phyloP scores from a whole-genome alignment of 2,329 filamentous ascomycete genomes.

The Elsinoe australis region DNA sequence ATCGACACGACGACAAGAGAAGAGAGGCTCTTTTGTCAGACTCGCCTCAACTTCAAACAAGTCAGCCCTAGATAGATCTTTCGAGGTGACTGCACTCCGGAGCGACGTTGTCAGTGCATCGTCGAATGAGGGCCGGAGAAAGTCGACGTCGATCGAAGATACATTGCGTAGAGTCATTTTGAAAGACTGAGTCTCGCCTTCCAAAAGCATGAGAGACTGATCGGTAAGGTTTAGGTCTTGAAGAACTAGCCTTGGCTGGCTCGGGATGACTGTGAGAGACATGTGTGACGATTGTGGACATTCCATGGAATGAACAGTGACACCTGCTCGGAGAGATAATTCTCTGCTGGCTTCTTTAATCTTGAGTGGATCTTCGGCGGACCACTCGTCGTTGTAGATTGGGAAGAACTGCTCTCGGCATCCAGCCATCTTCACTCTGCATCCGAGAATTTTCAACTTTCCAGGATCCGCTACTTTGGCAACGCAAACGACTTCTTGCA shows the following conservation, averaged over 20 bases:
- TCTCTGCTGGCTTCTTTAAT: slow-evolving; percentile 50
- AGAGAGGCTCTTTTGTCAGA: slow-evolving; percentile 54
- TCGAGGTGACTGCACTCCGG: slow-evolving; percentile 64
- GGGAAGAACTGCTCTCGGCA: slow-evolving; percentile 78
- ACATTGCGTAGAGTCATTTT: slow-evolving; percentile 73
- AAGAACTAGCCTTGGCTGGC: slow-evolving; percentile 69
- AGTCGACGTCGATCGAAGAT: slow-evolving; percentile 68
- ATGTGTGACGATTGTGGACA: slow-evolving; percentile 41
- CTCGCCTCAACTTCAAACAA: slow-evolving; percentile 81
- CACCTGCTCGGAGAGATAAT: too few relatives aligned
- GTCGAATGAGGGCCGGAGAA: slow-evolving; percentile 80
- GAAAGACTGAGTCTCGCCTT: slow-evolving; percentile 75
- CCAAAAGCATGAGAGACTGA: slow-evolving; percentile 82
- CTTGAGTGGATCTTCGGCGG: slow-evolving; percentile 59
- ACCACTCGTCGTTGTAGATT: slow-evolving; percentile 73
- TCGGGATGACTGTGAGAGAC: slow-evolving; percentile 65
- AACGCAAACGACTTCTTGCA: slow-evolving; percentile 66
- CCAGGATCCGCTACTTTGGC: slow-evolving; percentile 63
- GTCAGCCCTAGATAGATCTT: slow-evolving; percentile 69
- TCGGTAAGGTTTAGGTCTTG: slow-evolving; percentile 72
- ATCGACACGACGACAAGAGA: slow-evolving; percentile 48
- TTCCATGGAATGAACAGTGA: too few relatives aligned
- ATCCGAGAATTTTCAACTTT: slow-evolving; percentile 65
- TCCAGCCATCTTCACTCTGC: slow-evolving; percentile 68
- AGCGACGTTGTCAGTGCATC: slow-evolving; percentile 77